A percentile compares a stretch with the other conserved stretches of the same genome.
Conservation (phyloP, 2,329 filamentous ascomycete species). For the Ceratocystis harringtonii region DNA sequence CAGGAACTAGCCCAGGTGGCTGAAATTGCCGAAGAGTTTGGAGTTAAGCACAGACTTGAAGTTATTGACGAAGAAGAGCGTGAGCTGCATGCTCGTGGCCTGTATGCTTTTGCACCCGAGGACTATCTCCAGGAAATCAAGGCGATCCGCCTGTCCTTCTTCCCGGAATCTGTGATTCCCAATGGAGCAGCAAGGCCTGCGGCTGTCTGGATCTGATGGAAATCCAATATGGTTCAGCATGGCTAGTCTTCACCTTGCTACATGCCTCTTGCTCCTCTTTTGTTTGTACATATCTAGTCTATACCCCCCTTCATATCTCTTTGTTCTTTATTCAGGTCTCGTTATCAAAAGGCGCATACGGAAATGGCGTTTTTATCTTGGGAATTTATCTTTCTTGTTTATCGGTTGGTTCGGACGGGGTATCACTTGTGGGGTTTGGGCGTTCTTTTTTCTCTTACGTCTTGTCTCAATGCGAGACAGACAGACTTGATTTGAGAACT, state of each 20-base stretch:
- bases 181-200: constrained; percentile 19
- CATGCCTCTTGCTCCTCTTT: constrained; percentile 3
- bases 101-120: constrained; percentile 59
- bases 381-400: neutral
- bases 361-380: neutral
- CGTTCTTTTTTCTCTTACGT: neutral
- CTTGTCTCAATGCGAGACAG: neutral
- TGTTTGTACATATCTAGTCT: constrained; percentile 11
- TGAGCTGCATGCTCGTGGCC: constrained; percentile 51
- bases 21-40: constrained; percentile 82
- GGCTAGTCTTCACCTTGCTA: too few species aligned
- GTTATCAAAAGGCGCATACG: neutral
- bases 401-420: neutral
- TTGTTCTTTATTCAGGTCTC: neutral
- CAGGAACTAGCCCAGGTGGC: constrained; percentile 83
- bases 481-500: neutral
- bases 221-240: neutral
- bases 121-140: constrained; percentile 77
- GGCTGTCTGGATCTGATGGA: constrained; percentile 35
- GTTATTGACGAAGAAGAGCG: constrained; percentile 59
- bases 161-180: constrained; percentile 26
- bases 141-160: constrained; percentile 48
- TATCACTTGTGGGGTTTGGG: neutral
- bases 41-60: constrained; percentile 42
- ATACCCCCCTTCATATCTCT: constrained; percentile 8